phyloP scores from a whole-genome alignment of 2,329 filamentous ascomycete genomes.

The Nannizziopsis barbatae region DNA sequence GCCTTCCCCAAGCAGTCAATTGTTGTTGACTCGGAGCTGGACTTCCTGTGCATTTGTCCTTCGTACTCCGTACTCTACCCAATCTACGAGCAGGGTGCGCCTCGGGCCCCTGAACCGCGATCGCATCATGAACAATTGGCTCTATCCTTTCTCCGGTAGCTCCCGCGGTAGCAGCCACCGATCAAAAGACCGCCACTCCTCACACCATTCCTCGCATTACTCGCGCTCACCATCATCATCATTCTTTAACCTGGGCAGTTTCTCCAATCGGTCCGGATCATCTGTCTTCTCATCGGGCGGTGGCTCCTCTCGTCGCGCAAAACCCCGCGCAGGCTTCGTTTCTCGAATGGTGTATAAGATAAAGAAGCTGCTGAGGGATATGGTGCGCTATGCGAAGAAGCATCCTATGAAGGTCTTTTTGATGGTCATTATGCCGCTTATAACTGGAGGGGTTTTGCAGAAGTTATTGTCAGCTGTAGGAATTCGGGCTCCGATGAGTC shows the following conservation, averaged over 20 bases:
- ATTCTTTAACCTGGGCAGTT: constrained; percentile 35
- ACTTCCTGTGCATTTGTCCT: too few relatives aligned
- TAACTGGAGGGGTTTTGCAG: constrained; percentile 71
- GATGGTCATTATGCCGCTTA: constrained; percentile 73
- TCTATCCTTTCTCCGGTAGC: constrained; percentile 26
- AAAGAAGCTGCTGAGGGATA: constrained; percentile 65
- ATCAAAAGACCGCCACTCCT: constrained; percentile 22
- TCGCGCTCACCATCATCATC: constrained; percentile 37
- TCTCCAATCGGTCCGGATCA: constrained; percentile 25
- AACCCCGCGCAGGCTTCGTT: constrained; percentile 67
- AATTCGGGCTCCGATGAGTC: constrained; percentile 55
- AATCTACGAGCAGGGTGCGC: too few relatives aligned
- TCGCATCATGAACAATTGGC: constrained; percentile 35
- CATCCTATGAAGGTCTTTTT: constrained; percentile 82
- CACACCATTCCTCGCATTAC: constrained; percentile 23
- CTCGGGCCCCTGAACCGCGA: too few relatives aligned
- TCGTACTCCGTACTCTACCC: too few relatives aligned
- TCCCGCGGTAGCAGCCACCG: constrained; percentile 26
- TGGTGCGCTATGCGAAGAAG: constrained; percentile 67
- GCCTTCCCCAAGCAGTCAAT: too few relatives aligned
- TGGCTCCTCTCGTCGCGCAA: constrained; percentile 65
- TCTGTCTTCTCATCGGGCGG: constrained; percentile 37
- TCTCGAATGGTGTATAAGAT: constrained; percentile 62
- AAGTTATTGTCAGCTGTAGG: constrained; percentile 70
- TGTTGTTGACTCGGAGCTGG: too few relatives aligned